Conservation (phyloP, 257 asterid genomes). For the Solanum gracilifrons region DNA sequence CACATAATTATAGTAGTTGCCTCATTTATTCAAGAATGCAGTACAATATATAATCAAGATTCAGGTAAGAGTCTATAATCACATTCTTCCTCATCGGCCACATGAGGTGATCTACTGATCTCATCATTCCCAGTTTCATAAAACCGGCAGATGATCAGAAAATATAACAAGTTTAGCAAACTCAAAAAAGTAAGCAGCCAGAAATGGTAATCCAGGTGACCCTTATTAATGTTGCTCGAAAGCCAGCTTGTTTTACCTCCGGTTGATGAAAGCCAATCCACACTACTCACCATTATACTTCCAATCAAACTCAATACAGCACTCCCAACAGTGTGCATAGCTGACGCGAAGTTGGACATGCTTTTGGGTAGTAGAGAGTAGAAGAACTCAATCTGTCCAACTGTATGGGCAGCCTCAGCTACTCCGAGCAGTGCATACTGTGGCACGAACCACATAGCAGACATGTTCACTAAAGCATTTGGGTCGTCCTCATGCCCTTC, state of each 20-base stretch:
- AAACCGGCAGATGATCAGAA: background rate
- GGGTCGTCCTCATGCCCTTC: constrained; percentile 1
- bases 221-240: constrained; percentile 7
- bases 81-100: background rate
- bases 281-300: constrained; percentile 1
- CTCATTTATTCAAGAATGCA: background rate
- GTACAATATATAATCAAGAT: background rate
- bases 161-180: background rate
- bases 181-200: constrained; percentile 6
- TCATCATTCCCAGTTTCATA: background rate
- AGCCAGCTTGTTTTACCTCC: constrained; percentile 5
- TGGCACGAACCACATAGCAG: constrained; percentile 19
- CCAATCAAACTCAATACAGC: background rate
- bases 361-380: constrained; percentile 8
- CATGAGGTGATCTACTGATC: background rate
- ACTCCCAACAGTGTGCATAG: background rate
- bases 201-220: constrained; percentile 14
- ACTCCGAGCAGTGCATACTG: constrained; percentile 1
- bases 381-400: constrained; percentile 12
- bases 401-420: constrained; percentile 2
- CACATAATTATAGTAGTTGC: background rate
- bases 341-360: constrained; percentile 16
- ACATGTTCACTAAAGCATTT: constrained; percentile 2
- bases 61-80: background rate
- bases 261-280: background rate